Evolutionary conservation across 306 rosid species (phyloP).

Genomic region (Nissolia schottii): DNA sequence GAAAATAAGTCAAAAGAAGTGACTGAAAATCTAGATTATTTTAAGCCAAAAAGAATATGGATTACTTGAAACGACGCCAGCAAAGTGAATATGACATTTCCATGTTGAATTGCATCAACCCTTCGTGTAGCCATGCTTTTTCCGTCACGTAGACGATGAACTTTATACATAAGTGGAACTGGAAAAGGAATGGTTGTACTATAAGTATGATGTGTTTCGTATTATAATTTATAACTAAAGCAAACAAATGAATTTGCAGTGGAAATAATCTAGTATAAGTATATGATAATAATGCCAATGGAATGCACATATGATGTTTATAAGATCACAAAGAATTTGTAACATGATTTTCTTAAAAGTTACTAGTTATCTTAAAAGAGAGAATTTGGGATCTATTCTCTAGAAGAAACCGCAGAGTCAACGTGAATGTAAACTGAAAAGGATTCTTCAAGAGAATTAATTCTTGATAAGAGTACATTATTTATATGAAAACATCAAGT

Average conservation of each 20-base stretch:
- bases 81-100: slow-evolving; percentile 70
- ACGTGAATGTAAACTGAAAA: background rate
- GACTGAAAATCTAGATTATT: background rate
- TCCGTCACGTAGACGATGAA: slow-evolving; percentile 75
- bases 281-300: background rate
- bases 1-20: no score
- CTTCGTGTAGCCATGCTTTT: slow-evolving; percentile 76
- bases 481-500: background rate
- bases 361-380: background rate
- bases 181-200: slow-evolving; percentile 30
- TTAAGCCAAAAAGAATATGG: slow-evolving; percentile 13
- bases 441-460: background rate
- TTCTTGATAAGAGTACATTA: background rate
- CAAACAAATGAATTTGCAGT: background rate
- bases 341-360: background rate
- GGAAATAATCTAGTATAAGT: background rate
- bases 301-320: background rate
- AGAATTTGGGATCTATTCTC: background rate
- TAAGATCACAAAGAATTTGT: background rate
- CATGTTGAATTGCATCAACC: slow-evolving; percentile 91
- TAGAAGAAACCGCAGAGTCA: background rate
- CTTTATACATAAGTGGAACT: slow-evolving; percentile 88
- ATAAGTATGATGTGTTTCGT: slow-evolving; percentile 13
- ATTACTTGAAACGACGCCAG: slow-evolving; percentile 86
- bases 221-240: slow-evolving; percentile 16